Conservation (phyloP, 1,284 basidiomycete species). For the Cryptococcus sp. region DNA sequence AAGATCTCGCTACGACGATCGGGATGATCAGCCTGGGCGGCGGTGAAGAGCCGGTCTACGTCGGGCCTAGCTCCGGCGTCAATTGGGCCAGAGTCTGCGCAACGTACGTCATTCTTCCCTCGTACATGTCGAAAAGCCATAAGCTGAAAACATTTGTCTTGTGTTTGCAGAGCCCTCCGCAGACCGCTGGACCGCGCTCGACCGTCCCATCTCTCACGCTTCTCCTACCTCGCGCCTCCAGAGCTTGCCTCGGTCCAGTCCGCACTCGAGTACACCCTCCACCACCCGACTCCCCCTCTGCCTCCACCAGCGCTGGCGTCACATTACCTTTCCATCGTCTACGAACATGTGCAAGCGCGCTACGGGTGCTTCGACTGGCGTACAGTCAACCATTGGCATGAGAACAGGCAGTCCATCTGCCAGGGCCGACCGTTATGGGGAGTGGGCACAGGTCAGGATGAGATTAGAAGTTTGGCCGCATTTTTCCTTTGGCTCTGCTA, state of each 20-base stretch:
- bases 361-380: slow-evolving; percentile 38
- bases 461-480: slow-evolving; percentile 25
- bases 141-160: not conserved
- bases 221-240: slow-evolving; percentile 32
- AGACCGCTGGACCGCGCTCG: slow-evolving; percentile 20
- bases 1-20: slow-evolving; percentile 32
- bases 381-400: slow-evolving; percentile 30
- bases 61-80: slow-evolving; percentile 35
- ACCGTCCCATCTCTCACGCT: slow-evolving; percentile 27
- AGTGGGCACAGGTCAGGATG: slow-evolving; percentile 25
- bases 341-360: slow-evolving; percentile 37
- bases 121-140: not conserved
- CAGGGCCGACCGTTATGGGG: slow-evolving; percentile 31
- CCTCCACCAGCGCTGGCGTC: slow-evolving; percentile 25
- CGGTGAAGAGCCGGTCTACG: slow-evolving; percentile 34
- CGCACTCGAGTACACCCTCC: slow-evolving; percentile 30
- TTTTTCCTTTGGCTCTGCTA: slow-evolving; percentile 38
- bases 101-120: slow-evolving; percentile 21
- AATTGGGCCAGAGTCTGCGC: slow-evolving; percentile 40
- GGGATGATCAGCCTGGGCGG: slow-evolving; percentile 32
- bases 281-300: slow-evolving; percentile 32
- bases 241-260: slow-evolving; percentile 29
- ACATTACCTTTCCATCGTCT: slow-evolving; percentile 29
- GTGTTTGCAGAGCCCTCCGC: slow-evolving; percentile 20
- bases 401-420: slow-evolving; percentile 31